Evolutionary conservation across 345 rosid species (phyloP).

Genomic region (Physaria fendleri): DNA sequence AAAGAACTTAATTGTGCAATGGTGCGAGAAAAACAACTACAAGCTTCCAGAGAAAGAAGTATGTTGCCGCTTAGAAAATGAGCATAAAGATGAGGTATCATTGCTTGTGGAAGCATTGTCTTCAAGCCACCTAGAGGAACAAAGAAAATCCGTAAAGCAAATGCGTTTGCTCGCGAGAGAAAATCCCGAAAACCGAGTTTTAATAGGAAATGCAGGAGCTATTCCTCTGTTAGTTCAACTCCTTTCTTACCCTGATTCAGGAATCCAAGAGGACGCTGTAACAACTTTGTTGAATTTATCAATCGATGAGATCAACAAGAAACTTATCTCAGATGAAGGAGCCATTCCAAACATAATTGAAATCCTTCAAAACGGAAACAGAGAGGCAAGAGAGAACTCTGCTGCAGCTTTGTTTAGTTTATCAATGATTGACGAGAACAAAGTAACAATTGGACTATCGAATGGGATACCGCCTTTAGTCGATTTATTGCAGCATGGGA

Average conservation of each 20-base stretch:
- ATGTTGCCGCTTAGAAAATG: background rate
- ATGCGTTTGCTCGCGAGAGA: constrained; percentile 64
- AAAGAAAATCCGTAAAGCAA: constrained; percentile 48
- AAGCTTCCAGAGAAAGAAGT: constrained; percentile 40
- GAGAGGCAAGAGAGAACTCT: constrained; percentile 70
- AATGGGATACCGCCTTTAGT: constrained; percentile 71
- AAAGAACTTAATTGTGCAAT: constrained; percentile 53
- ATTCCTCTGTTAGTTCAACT: constrained; percentile 55
- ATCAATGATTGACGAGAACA: constrained; percentile 75
- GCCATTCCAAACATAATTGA: constrained; percentile 64
- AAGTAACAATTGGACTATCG: constrained; percentile 46
- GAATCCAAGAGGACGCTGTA: constrained; percentile 62
- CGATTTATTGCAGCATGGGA: constrained; percentile 50
- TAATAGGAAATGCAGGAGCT: constrained; percentile 47
- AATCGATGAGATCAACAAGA: constrained; percentile 63
- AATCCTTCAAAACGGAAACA: constrained; percentile 43
- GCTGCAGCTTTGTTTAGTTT: constrained; percentile 78
- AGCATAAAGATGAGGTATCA: constrained; percentile 32
- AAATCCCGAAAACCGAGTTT: constrained; percentile 53
- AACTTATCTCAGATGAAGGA: constrained; percentile 40
- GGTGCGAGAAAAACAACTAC: constrained; percentile 70
- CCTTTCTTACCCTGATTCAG: constrained; percentile 54
- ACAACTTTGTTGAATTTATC: constrained; percentile 71
- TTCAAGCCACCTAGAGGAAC: constrained; percentile 47
- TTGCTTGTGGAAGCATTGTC: constrained; percentile 39